Conservation (phyloP, 495 filamentous ascomycete genomes). For the Cercophora samala region DNA sequence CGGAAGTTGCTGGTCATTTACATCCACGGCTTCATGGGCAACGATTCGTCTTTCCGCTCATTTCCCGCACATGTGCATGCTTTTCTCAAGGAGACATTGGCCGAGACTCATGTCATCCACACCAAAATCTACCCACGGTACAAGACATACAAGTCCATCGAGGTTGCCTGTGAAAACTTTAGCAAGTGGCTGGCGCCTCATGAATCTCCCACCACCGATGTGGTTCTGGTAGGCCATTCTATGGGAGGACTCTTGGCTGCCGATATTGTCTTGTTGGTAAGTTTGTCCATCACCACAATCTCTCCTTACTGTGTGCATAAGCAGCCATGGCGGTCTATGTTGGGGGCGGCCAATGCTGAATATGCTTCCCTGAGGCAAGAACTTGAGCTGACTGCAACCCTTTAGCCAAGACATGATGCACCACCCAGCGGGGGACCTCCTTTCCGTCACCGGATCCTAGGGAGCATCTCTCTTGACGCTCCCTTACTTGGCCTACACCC, state of each 20-base stretch:
- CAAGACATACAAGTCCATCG: conserved; percentile 72
- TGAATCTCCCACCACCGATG: conserved; percentile 68
- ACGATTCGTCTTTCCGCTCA: conserved; percentile 79
- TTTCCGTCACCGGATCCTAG: conserved; percentile 75
- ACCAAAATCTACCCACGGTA: conserved; percentile 92
- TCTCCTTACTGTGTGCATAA: neutral
- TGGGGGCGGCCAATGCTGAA: neutral
- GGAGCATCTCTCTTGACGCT: conserved; percentile 79
- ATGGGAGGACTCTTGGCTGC: conserved; percentile 84
- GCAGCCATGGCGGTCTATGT: neutral
- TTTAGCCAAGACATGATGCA: conserved; percentile 9
- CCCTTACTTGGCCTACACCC: conserved; percentile 89
- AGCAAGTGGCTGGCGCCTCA: conserved; percentile 79
- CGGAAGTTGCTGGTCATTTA: conserved; percentile 67
- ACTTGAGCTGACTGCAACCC: conserved; percentile 14
- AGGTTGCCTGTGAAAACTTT: conserved; percentile 74
- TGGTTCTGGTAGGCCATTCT: conserved; percentile 82
- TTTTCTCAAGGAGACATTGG: conserved; percentile 62
- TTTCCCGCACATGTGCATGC: conserved; percentile 87
- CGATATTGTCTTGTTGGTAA: conserved; percentile 66
- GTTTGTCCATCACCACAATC: conserved; percentile 5
- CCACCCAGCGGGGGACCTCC: conserved; percentile 24
- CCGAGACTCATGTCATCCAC: conserved; percentile 74
- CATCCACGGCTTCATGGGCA: conserved; percentile 92
- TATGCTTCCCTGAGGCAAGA: neutral